These are phyloP conservation scores for Proliferodiscus dingleyae DNA, from an alignment of 2,329 filamentous ascomycete species.

Conservation along the genomic window DNA sequence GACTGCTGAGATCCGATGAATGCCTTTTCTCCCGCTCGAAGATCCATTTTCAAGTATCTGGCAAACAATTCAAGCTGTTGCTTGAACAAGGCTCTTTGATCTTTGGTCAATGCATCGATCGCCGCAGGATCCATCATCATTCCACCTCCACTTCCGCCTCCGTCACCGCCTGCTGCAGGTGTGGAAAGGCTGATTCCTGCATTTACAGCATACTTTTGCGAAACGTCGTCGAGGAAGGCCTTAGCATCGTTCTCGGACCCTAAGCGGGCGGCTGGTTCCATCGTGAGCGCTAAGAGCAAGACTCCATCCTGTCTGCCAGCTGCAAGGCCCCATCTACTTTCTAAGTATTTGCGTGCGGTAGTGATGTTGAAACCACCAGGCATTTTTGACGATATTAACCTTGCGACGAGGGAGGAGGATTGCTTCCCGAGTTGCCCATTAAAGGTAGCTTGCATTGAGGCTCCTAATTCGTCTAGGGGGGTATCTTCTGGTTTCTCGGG, in stretches of 20 bases:
- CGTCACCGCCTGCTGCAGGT: conserved; percentile 67
- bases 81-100: conserved; percentile 94
- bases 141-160: conserved; percentile 65
- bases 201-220: conserved; percentile 82
- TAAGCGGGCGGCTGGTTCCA: conserved; percentile 84
- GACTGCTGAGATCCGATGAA: conserved; percentile 81
- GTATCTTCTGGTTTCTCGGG: conserved; percentile 98
- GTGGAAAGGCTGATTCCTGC: conserved; percentile 81
- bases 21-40: conserved; percentile 93
- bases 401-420: conserved; percentile 85
- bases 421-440: conserved; percentile 98
- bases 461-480: conserved; percentile 90
- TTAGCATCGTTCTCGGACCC: conserved; percentile 90
- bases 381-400: conserved; percentile 98
- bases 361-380: conserved; percentile 99
- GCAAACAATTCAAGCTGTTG: conserved; percentile 95
- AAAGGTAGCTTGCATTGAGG: conserved; percentile 96
- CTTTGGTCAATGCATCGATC: conserved; percentile 93
- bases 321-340: conserved; percentile 86
- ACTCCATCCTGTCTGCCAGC: conserved; percentile 87
- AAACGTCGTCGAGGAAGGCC: conserved; percentile 79
- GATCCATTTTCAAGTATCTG: conserved; percentile 93
- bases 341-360: conserved; percentile 87
- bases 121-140: conserved; percentile 99
- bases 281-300: conserved; percentile 81